A percentile compares a stretch with the other conserved stretches of the same genome.
Evolutionary conservation across 2,329 filamentous ascomycete genomes (phyloP).

Genomic region (Plectosphaerella cucumerina): DNA sequence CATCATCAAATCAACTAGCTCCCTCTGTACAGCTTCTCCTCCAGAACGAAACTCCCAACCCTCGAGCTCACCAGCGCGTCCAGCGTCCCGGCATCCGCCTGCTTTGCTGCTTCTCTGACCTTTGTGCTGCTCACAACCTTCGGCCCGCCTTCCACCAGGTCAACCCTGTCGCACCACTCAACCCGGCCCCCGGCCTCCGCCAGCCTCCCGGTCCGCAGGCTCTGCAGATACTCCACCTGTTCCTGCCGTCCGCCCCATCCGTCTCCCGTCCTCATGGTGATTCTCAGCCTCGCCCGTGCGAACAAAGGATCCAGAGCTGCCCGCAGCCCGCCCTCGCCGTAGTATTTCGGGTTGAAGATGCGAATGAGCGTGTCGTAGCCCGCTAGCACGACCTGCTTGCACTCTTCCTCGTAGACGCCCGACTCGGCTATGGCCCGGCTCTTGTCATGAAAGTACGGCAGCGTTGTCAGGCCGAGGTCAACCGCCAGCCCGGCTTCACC

Average conservation of each 20-base stretch:
- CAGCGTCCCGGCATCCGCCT: conserved; percentile 42
- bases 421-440: conserved; percentile 49
- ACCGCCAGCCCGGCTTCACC: conserved; percentile 26
- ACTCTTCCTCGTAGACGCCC: conserved; percentile 33
- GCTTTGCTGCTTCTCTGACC: conserved; percentile 53
- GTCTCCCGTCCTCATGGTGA: conserved; percentile 59
- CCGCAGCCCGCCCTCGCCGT: conserved; percentile 41
- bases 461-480: conserved; percentile 67
- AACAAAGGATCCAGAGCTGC: conserved; percentile 61
- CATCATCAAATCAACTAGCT: too few species aligned
- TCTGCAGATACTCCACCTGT: conserved; percentile 50
- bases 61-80: conserved; percentile 49
- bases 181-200: conserved; percentile 48
- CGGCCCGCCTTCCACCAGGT: conserved; percentile 46
- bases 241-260: conserved; percentile 54
- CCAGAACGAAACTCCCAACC: conserved; percentile 55
- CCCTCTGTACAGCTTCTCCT: conserved; percentile 47
- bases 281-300: conserved; percentile 53
- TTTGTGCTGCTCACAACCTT: conserved; percentile 54
- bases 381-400: conserved; percentile 62
- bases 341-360: conserved; percentile 71
- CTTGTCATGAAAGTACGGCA: conserved; percentile 74
- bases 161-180: conserved; percentile 57
- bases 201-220: conserved; percentile 41
- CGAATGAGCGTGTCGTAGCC: conserved; percentile 75